phyloP scores from a whole-genome alignment of 805 yeast genomes.

The Clavispora phyllophila region DNA sequence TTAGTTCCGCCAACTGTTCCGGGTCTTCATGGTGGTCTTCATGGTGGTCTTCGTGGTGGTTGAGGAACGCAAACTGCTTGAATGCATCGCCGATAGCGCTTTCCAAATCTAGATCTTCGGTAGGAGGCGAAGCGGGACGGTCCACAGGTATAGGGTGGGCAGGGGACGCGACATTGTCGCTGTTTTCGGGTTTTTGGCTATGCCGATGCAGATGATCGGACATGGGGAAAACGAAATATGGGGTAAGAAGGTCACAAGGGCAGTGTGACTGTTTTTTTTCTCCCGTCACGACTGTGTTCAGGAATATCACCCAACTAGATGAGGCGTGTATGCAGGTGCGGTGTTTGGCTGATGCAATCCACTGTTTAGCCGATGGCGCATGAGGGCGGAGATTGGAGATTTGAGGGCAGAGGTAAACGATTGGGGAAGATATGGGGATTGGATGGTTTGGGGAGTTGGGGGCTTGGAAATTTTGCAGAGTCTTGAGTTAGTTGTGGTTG shows the following conservation, averaged over 20 bases:
- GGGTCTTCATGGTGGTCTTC: neutral
- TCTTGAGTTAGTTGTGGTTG: too few species aligned
- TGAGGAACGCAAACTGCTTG: slow-evolving; percentile 23
- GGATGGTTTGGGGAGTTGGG: too few species aligned
- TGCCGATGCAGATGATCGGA: slow-evolving; percentile 1
- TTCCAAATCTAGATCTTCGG: slow-evolving; percentile 16
- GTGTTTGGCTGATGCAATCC: neutral
- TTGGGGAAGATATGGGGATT: too few species aligned
- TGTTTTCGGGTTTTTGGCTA: neutral
- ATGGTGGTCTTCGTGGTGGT: neutral
- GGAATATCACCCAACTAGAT: neutral
- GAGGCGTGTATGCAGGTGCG: slow-evolving; percentile 2
- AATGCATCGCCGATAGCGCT: slow-evolving; percentile 38
- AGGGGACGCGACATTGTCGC: neutral
- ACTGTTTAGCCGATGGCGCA: neutral
- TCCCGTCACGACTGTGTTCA: neutral
- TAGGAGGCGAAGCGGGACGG: neutral
- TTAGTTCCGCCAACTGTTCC: slow-evolving; percentile 8
- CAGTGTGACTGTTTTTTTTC: slow-evolving; percentile 18
- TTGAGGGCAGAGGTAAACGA: too few species aligned
- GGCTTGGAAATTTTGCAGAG: too few species aligned
- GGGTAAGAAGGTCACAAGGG: slow-evolving; percentile 16
- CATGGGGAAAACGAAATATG: slow-evolving; percentile 4
- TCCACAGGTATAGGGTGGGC: neutral
- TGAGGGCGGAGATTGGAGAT: too few species aligned